These are phyloP conservation scores for Rhizopus arrhizus DNA, from an alignment of 371 early-diverging fungal species.

Conservation along the genomic window DNA sequence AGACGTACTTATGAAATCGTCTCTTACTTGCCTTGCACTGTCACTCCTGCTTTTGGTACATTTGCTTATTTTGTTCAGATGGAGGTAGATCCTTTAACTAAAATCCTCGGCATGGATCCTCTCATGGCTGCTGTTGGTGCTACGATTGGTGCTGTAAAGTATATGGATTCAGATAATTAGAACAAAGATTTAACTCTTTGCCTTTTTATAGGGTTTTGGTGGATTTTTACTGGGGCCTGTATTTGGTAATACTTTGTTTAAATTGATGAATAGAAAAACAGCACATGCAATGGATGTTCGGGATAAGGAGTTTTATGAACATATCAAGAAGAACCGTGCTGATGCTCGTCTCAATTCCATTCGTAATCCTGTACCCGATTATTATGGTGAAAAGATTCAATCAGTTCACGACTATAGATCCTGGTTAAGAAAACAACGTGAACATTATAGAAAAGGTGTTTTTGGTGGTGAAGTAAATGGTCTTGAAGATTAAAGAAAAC, in stretches of 20 bases:
- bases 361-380: conserved; percentile 88
- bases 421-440: conserved; percentile 90
- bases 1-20: conserved; percentile 73
- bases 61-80: conserved; percentile 73
- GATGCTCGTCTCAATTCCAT: conserved; percentile 75
- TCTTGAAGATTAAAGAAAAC: conserved; percentile 24
- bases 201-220: conserved; percentile 52
- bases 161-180: not conserved
- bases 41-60: conserved; percentile 61
- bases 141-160: conserved; percentile 56
- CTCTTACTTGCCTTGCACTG: conserved; percentile 64
- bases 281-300: conserved; percentile 65
- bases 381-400: conserved; percentile 91
- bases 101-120: conserved; percentile 82
- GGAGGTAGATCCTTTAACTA: conserved; percentile 77
- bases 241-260: conserved; percentile 65
- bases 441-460: conserved; percentile 74
- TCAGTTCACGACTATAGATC: conserved; percentile 80
- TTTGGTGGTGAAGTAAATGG: conserved; percentile 55
- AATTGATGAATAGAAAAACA: conserved; percentile 57
- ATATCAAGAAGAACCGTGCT: conserved; percentile 78
- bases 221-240: conserved; percentile 79
- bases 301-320: conserved; percentile 81
- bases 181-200: conserved; percentile 2
- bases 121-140: conserved; percentile 65